Conservation (phyloP, 371 early-diverging fungal species). For the Lichtheimia corymbifera region DNA sequence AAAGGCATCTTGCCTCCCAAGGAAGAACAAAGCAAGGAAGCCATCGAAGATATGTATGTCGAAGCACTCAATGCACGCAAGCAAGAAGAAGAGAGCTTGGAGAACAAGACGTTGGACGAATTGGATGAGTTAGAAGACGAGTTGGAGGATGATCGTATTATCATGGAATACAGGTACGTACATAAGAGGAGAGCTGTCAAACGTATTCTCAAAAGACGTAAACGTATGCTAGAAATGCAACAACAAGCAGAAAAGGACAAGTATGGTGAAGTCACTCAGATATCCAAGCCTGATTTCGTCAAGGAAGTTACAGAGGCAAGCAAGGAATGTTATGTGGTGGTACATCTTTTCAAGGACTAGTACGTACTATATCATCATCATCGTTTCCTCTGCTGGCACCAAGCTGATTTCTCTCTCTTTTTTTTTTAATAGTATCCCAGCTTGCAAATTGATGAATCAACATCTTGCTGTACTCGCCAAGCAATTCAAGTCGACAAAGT, state of each 20-base stretch:
- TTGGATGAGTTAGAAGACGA: conserved; percentile 90
- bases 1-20: conserved; percentile 90
- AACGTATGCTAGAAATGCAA: conserved; percentile 80
- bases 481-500: conserved; percentile 87
- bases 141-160: conserved; percentile 79
- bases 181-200: background rate
- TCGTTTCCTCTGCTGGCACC: conserved; percentile 11
- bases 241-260: conserved; percentile 59
- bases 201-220: conserved; percentile 40
- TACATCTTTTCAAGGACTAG: conserved; percentile 75
- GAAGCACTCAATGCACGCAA: conserved; percentile 67
- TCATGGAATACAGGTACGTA: conserved; percentile 72
- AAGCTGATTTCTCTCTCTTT: background rate
- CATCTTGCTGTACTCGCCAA: conserved; percentile 77
- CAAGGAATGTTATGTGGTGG: conserved; percentile 75
- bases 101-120: conserved; percentile 78
- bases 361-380: conserved; percentile 30
- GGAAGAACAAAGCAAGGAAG: conserved; percentile 68
- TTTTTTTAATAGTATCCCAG: conserved; percentile 70
- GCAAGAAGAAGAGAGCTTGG: conserved; percentile 61
- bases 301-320: conserved; percentile 90
- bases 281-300: conserved; percentile 91
- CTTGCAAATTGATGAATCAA: conserved; percentile 81
- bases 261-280: conserved; percentile 82
- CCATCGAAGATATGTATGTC: conserved; percentile 81